These are phyloP conservation scores for Xylariaceae sp. DNA, from an alignment of 2,329 filamentous ascomycete genomes.

Conservation along the genomic window DNA sequence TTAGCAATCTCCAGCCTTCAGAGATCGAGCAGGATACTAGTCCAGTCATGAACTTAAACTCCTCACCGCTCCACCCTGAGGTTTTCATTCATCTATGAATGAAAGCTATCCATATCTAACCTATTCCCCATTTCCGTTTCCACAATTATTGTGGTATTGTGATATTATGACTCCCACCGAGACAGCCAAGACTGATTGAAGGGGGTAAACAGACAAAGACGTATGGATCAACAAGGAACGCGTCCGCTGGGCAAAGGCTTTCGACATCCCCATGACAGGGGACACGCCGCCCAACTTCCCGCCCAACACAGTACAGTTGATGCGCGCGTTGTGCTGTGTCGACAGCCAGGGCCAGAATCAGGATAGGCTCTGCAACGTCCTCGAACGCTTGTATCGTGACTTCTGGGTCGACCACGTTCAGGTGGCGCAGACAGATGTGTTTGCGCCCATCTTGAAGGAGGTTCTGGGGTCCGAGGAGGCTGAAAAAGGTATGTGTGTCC, in stretches of 20 bases:
- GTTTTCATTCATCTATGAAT: too few species aligned
- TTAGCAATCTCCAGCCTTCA: too few species aligned
- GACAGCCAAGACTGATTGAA: too few species aligned
- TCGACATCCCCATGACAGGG: slow-evolving; percentile 45
- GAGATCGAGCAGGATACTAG: too few species aligned
- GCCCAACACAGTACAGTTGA: slow-evolving; percentile 44
- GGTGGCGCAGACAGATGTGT: slow-evolving; percentile 39
- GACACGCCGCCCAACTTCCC: slow-evolving; percentile 46
- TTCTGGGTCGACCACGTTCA: slow-evolving; percentile 44
- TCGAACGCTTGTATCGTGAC: slow-evolving; percentile 44
- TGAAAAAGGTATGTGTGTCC: slow-evolving; percentile 30
- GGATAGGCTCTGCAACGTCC: slow-evolving; percentile 34
- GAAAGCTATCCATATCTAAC: too few species aligned
- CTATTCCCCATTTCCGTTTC: too few species aligned
- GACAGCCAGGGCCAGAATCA: slow-evolving; percentile 24
- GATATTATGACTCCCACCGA: too few species aligned
- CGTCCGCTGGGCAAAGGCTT: slow-evolving; percentile 44
- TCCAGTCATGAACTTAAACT: too few species aligned
- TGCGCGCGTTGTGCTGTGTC: slow-evolving; percentile 45
- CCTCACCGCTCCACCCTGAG: too few species aligned
- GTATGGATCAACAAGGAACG: slow-evolving; percentile 46
- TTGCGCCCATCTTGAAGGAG: slow-evolving; percentile 37
- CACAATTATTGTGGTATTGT: too few species aligned
- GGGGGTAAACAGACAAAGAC: slow-evolving; percentile 44
- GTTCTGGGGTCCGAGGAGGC: slow-evolving; percentile 38